Conservation (phyloP, 108 stramenopile species). For the Cyclotella atomus region DNA sequence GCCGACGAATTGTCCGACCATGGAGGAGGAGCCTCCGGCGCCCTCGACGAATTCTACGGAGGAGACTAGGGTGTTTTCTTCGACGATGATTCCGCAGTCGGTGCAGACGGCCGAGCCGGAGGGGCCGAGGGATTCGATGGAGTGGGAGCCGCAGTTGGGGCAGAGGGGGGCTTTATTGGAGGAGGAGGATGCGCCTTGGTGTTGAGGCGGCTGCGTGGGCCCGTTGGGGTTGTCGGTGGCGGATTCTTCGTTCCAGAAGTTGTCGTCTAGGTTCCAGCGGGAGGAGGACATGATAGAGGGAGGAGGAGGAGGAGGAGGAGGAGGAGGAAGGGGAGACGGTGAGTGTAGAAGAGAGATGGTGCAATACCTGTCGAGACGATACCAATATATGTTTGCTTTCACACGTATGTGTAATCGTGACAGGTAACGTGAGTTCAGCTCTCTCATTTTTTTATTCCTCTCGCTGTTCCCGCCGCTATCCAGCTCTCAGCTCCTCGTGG, state of each 20-base stretch:
- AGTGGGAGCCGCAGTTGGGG: conserved; percentile 87
- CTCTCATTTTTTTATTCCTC: no score
- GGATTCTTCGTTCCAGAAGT: conserved; percentile 44
- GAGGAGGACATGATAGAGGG: conserved; percentile 13
- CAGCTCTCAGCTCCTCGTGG: no score
- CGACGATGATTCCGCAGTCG: conserved; percentile 91
- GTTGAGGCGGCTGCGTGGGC: not conserved
- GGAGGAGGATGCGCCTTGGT: not conserved
- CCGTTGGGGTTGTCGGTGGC: not conserved
- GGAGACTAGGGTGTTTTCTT: conserved; percentile 93
- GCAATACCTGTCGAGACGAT: no score
- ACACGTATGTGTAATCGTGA: no score
- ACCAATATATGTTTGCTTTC: no score
- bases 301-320: not conserved
- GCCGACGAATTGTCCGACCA: conserved; percentile 92
- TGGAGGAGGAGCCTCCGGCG: conserved; percentile 78
- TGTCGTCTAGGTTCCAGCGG: conserved; percentile 42
- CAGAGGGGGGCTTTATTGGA: conserved; percentile 36
- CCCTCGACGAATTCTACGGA: conserved; percentile 93
- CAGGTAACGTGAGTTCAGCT: no score
- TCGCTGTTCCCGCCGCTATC: no score
- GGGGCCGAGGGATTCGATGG: conserved; percentile 85
- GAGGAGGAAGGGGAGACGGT: not conserved
- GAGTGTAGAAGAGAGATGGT: no score
- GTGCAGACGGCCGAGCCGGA: conserved; percentile 83